phyloP scores from a whole-genome alignment of 768 basidiomycete genomes.

The Leccinum fibrillosum region DNA sequence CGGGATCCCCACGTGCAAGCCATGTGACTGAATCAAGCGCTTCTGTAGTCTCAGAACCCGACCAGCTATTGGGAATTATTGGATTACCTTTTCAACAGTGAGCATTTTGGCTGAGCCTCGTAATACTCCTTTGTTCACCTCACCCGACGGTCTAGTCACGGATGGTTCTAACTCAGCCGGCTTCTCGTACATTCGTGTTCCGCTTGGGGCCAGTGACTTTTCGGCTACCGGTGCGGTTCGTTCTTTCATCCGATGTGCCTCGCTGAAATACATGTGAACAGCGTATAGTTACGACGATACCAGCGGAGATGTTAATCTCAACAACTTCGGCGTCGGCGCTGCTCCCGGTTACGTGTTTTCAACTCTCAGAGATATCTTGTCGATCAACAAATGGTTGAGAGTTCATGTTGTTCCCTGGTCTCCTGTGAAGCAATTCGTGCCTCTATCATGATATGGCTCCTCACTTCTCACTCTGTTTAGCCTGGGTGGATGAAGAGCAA shows the following conservation, averaged over 20 bases:
- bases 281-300: conserved; percentile 68
- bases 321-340: conserved; percentile 51
- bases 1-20: not conserved
- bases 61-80: conserved; percentile 58
- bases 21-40: conserved; percentile 3
- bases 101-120: not conserved
- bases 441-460: not conserved
- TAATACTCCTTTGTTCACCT: not conserved
- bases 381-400: conserved; percentile 50
- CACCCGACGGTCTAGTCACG: conserved; percentile 35
- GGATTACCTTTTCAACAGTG: conserved; percentile 52
- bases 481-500: conserved; percentile 75
- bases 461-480: conserved; percentile 32
- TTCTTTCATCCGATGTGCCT: not conserved
- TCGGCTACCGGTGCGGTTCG: conserved; percentile 49
- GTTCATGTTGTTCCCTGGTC: conserved; percentile 73
- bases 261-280: conserved; percentile 16
- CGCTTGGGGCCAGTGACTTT: conserved; percentile 74
- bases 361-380: conserved; percentile 59
- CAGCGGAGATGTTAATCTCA: conserved; percentile 58
- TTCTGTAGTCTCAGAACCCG: conserved; percentile 45
- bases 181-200: conserved; percentile 64
- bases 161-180: conserved; percentile 64
- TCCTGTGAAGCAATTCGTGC: conserved; percentile 44
- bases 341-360: conserved; percentile 63